These are phyloP conservation scores for Wickerhamiella siamensis DNA, from an alignment of 805 yeast genomes.

Conservation along the genomic window DNA sequence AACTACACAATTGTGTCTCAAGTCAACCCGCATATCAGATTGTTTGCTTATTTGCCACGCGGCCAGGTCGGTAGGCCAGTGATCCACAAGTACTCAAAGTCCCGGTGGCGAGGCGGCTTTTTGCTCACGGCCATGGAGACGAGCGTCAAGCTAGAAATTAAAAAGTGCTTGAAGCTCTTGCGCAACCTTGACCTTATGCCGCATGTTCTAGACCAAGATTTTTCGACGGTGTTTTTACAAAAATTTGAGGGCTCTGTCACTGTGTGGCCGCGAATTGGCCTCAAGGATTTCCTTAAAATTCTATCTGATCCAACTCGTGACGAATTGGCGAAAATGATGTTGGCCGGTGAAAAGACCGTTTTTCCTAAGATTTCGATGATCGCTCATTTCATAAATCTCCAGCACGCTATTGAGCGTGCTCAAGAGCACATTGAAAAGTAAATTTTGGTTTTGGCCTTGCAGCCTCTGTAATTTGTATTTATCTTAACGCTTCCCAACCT, in stretches of 20 bases:
- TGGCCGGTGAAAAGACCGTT: slow-evolving; percentile 49
- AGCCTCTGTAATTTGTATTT: not conserved
- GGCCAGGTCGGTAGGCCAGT: slow-evolving; percentile 76
- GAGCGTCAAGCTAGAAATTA: slow-evolving; percentile 53
- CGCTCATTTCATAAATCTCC: slow-evolving; percentile 49
- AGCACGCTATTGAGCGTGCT: slow-evolving; percentile 19
- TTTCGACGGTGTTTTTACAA: slow-evolving; percentile 68
- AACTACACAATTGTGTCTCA: slow-evolving; percentile 67
- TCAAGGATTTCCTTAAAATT: slow-evolving; percentile 47
- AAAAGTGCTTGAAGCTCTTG: slow-evolving; percentile 61
- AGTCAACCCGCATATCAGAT: slow-evolving; percentile 67
- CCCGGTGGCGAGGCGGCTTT: slow-evolving; percentile 63
- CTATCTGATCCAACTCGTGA: slow-evolving; percentile 54
- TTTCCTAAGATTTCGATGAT: slow-evolving; percentile 55
- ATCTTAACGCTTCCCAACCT: not conserved
- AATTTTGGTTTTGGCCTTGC: not conserved
- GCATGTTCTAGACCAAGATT: slow-evolving; percentile 55
- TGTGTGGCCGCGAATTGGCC: slow-evolving; percentile 52
- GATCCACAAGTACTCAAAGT: slow-evolving; percentile 35
- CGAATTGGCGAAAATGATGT: slow-evolving; percentile 39
- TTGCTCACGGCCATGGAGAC: slow-evolving; percentile 59
- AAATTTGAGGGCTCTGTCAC: slow-evolving; percentile 63
- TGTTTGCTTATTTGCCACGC: slow-evolving; percentile 63
- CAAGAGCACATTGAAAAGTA: not conserved
- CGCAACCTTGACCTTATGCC: slow-evolving; percentile 56